Evolutionary conservation across 768 basidiomycete genomes (phyloP).

Genomic region (Fistulinella prunicolor): DNA sequence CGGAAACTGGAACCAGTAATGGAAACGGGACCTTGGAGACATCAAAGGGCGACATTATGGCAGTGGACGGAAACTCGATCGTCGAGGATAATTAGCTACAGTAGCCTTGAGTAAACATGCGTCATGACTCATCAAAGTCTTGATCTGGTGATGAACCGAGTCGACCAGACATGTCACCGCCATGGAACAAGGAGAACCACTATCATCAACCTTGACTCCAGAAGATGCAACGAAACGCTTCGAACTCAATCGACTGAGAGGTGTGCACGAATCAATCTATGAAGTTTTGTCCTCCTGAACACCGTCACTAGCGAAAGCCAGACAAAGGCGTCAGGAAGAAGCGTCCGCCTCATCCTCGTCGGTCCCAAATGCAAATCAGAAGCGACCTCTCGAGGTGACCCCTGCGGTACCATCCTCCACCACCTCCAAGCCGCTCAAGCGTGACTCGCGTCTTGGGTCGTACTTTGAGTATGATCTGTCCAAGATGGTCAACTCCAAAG

Average conservation of each 20-base stretch:
- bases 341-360: slow-evolving; percentile 46
- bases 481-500: slow-evolving; percentile 96
- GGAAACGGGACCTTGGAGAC: slow-evolving; percentile 12
- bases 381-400: slow-evolving; percentile 62
- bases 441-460: slow-evolving; percentile 77
- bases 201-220: slow-evolving; percentile 45
- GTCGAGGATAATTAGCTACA: slow-evolving; percentile 7
- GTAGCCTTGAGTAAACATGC: background rate
- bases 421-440: slow-evolving; percentile 56
- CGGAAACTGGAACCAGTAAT: slow-evolving; percentile 16
- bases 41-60: slow-evolving; percentile 28
- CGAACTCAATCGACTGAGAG: slow-evolving; percentile 78
- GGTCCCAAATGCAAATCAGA: slow-evolving; percentile 61
- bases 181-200: slow-evolving; percentile 10
- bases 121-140: background rate
- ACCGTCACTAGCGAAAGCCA: slow-evolving; percentile 60
- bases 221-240: slow-evolving; percentile 71
- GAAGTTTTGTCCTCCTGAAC: background rate
- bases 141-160: background rate
- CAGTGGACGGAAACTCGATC: slow-evolving; percentile 19
- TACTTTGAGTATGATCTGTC: slow-evolving; percentile 98
- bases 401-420: slow-evolving; percentile 61
- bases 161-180: background rate
- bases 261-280: slow-evolving; percentile 32
- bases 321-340: slow-evolving; percentile 64